Conservation (phyloP, 208 protist species). For the Leishmania braziliensis region DNA sequence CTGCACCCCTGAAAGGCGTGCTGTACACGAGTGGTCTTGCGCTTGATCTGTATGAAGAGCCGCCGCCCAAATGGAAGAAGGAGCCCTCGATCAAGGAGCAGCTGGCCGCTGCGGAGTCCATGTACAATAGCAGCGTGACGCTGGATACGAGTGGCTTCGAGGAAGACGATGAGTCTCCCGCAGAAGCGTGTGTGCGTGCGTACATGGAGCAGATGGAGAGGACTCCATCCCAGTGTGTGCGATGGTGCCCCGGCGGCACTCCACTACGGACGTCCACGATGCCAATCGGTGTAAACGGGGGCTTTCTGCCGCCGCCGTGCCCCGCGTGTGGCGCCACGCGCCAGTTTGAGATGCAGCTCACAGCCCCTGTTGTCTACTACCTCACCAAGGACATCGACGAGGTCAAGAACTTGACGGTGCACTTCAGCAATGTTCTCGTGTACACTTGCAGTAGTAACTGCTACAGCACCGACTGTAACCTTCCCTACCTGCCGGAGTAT, state of each 20-base stretch:
- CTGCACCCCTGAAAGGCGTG: constrained; percentile 36
- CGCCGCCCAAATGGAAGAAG: constrained; percentile 32
- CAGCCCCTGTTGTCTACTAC: constrained; percentile 80
- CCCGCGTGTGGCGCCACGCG: constrained; percentile 53
- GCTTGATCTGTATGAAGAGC: constrained; percentile 78
- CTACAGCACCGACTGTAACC: constrained; percentile 33
- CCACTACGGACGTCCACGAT: constrained; percentile 58
- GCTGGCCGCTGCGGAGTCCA: constrained; percentile 46
- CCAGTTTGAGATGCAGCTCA: constrained; percentile 85
- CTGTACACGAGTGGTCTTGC: constrained; percentile 58
- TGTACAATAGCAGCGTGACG: constrained; percentile 54
- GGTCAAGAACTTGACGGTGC: constrained; percentile 55
- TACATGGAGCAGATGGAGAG: constrained; percentile 78
- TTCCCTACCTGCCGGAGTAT: constrained; percentile 70
- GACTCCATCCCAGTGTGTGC: constrained; percentile 81
- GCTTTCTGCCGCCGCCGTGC: constrained; percentile 44
- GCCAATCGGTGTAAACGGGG: constrained; percentile 24
- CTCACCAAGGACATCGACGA: constrained; percentile 68
- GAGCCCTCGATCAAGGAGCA: constrained; percentile 49
- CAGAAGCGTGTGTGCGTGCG: constrained; percentile 67
- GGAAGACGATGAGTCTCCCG: constrained; percentile 70
- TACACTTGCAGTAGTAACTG: constrained; percentile 83
- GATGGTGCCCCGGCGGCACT: constrained; percentile 73
- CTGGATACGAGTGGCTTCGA: constrained; percentile 71
- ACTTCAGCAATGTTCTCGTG: constrained; percentile 85